phyloP scores from a whole-genome alignment of 306 rosid genomes.

The Benincasa hispida region DNA sequence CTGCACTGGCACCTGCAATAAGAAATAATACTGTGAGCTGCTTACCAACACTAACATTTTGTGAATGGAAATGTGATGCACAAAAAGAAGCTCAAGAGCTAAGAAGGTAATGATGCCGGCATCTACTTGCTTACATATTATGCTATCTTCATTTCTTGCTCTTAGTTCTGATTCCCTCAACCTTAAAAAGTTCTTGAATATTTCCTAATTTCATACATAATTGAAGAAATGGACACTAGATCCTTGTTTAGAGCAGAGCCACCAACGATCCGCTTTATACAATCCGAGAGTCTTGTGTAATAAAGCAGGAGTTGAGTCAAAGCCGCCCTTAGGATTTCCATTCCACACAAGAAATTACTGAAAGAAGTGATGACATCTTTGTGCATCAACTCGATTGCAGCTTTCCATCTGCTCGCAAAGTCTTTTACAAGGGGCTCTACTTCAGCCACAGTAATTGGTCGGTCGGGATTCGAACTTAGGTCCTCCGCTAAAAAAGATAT shows the following conservation, averaged over 20 bases:
- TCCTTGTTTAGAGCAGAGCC: conserved; percentile 85
- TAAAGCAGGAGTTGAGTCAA: conserved; percentile 83
- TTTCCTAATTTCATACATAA: conserved; percentile 91
- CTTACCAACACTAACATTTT: not conserved
- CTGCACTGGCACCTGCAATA: not conserved
- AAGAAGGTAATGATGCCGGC: not conserved
- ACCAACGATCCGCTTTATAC: conserved; percentile 68
- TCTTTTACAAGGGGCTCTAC: conserved; percentile 95
- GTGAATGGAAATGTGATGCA: not conserved
- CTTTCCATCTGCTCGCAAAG: conserved; percentile 93
- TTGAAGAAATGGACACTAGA: conserved; percentile 76
- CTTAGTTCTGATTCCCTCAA: not conserved
- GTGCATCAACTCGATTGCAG: conserved; percentile 96
- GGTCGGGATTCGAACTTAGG: conserved; percentile 42
- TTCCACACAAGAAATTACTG: conserved; percentile 95
- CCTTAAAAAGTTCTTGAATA: conserved; percentile 83
- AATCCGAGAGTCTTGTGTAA: conserved; percentile 85
- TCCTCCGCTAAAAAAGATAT: conserved; percentile 63
- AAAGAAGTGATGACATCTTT: conserved; percentile 96
- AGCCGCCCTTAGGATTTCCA: conserved; percentile 85
- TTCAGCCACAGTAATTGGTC: conserved; percentile 57
- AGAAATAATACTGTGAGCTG: not conserved
- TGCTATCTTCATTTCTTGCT: conserved; percentile 2
- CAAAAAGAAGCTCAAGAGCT: not conserved
- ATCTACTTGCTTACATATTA: not conserved